These are phyloP conservation scores for Didymella sp. DNA, from an alignment of 2,329 filamentous ascomycete species.

Conservation along the genomic window DNA sequence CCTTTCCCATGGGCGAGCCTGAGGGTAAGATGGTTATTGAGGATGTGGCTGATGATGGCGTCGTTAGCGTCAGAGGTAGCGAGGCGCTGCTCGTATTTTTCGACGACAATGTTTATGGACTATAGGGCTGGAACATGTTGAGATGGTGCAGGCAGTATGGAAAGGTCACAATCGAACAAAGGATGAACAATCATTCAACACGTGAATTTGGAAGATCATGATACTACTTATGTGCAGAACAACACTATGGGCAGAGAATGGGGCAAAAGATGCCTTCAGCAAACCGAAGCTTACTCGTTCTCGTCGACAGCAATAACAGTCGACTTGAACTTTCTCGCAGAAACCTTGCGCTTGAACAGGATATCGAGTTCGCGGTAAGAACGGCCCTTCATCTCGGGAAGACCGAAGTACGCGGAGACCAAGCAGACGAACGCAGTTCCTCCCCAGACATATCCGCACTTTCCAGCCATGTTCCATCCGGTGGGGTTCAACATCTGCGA, in stretches of 20 bases:
- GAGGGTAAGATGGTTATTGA: background rate
- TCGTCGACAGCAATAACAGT: conserved; percentile 64
- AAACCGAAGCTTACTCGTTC: conserved; percentile 62
- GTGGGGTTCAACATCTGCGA: conserved; percentile 58
- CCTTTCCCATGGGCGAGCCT: background rate
- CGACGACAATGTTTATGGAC: background rate
- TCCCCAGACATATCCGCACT: conserved; percentile 43
- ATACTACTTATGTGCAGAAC: background rate
- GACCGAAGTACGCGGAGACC: conserved; percentile 56
- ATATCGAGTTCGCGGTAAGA: conserved; percentile 58
- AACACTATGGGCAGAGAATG: background rate
- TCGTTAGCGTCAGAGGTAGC: background rate
- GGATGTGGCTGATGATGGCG: background rate
- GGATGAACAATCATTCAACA: background rate
- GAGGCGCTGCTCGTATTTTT: background rate
- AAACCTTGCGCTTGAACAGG: conserved; percentile 53
- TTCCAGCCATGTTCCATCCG: conserved; percentile 48
- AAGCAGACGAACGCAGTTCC: conserved; percentile 61
- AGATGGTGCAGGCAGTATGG: background rate
- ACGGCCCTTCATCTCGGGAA: conserved; percentile 62
- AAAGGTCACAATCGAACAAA: background rate
- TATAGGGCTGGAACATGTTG: background rate
- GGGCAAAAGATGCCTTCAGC: background rate
- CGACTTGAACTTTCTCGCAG: conserved; percentile 63
- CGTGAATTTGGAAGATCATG: background rate